These are phyloP conservation scores for Taphrina populina DNA, from an alignment of 1,139 yeast species.

Conservation along the genomic window DNA sequence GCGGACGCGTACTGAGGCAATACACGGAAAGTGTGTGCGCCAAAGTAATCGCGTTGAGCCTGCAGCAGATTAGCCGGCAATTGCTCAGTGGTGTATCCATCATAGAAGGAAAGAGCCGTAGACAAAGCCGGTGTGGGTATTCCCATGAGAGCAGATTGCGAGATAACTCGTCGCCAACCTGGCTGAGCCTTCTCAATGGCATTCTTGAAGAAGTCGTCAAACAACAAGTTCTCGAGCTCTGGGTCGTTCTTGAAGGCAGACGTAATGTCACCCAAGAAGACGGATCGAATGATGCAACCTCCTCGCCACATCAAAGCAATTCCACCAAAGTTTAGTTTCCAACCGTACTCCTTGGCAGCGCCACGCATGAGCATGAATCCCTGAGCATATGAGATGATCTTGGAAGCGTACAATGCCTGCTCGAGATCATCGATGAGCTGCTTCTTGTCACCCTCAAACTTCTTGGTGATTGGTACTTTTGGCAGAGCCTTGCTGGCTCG, in stretches of 20 bases:
- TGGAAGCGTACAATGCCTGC: slow-evolving; percentile 98
- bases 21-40: slow-evolving; percentile 98
- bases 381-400: slow-evolving; percentile 97
- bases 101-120: slow-evolving; percentile 96
- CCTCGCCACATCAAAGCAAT: slow-evolving; percentile 99
- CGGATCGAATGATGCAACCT: slow-evolving; percentile 99
- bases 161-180: slow-evolving; percentile 91
- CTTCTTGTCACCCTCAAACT: slow-evolving; percentile 68
- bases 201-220: slow-evolving; percentile 74
- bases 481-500: slow-evolving; percentile 73
- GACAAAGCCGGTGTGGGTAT: slow-evolving; percentile 97
- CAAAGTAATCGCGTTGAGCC: slow-evolving; percentile 99
- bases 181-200: slow-evolving; percentile 92
- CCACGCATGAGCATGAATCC: slow-evolving; percentile 99
- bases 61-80: slow-evolving; percentile 97
- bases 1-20: slow-evolving; percentile 80
- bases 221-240: slow-evolving; percentile 88
- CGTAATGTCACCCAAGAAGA: slow-evolving; percentile 95
- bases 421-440: slow-evolving; percentile 89
- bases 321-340: slow-evolving; percentile 97
- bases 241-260: slow-evolving; percentile 93
- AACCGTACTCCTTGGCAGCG: slow-evolving; percentile 94
- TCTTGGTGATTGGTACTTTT: slow-evolving; percentile 62
- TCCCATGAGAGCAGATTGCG: slow-evolving; percentile 77
- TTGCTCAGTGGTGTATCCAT: slow-evolving; percentile 94